Base-by-base conservation (phyloP, 140 eudicot genomes). In the Erigeron philadelphicus region DNA sequence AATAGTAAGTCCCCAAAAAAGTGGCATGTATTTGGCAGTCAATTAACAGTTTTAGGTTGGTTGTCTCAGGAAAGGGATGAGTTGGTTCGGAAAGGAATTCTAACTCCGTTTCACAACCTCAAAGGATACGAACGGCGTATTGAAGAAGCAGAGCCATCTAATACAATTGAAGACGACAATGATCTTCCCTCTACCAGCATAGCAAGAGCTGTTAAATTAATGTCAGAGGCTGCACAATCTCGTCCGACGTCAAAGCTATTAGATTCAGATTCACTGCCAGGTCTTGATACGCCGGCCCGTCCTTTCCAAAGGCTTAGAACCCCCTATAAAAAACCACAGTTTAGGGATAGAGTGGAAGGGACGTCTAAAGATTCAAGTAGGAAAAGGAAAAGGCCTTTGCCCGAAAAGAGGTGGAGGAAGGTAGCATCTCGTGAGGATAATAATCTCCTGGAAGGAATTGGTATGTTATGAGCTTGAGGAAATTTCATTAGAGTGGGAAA, bases 121-220 rank as follows among this genome's bases (percentile, higher is more conserved):
- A 89, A 84, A 84, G 98, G 96, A 60, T 89, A 81, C 71, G 98
- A 93, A 71, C 96, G 96, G 31, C 90, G 93, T 13, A 80, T 93
- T 72, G 79, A 86, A 79, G 90, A 84, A 69, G 45, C 88, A 38
- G 90, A 85, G 48, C 75, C 84, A 42, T 82, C 93, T 58, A 53
- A 41, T 58, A 74, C 76, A 17, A 16, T 43, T 40, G 79, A 68
- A 72, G 77, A 76, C 58, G 69, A 41, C 6, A 76, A 62, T 11
- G 86, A 83, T 76, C 81, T 75, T 79, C 79, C 95, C 61, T 78
- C 95, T 71, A 76, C 88, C 49, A 93, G 98, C 75, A 89, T 92
- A 76, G 95, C 81, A 58, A 92, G 87, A 80, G 87, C 86, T 72
- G 95, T 72, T 52, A 75, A 72, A 61, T 86, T 79, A 57, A 84